phyloP scores from a whole-genome alignment of 208 protist genomes.

The Trypanosoma boissoni region DNA sequence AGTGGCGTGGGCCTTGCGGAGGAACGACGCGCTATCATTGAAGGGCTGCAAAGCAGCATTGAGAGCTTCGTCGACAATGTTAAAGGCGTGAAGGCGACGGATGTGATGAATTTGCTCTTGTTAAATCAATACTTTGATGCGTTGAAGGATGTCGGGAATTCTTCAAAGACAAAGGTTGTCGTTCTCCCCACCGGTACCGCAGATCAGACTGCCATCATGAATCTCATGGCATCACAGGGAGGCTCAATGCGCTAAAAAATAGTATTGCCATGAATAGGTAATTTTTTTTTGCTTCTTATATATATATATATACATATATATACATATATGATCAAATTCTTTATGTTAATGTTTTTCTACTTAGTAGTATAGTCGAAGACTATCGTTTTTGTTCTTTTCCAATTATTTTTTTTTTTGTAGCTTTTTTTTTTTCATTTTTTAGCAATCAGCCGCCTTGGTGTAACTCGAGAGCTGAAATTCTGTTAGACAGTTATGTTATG shows the following conservation, averaged over 20 bases:
- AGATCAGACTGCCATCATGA: constrained; percentile 17
- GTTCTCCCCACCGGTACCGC: constrained; percentile 34
- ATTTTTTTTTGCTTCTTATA: constrained; percentile 12
- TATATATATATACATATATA: constrained; percentile 6
- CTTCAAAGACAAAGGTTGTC: constrained; percentile 40
- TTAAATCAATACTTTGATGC: constrained; percentile 86
- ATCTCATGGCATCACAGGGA: constrained; percentile 40
- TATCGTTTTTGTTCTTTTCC: background rate
- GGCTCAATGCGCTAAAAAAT: constrained; percentile 27
- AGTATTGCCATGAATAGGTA: background rate
- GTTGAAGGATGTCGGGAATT: constrained; percentile 66
- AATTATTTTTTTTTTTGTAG: constrained; percentile 4
- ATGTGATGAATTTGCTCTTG: constrained; percentile 72
- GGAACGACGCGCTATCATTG: constrained; percentile 68
- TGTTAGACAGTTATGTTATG: constrained; percentile 14
- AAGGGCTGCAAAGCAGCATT: constrained; percentile 61
- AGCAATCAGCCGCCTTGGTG: constrained; percentile 6
- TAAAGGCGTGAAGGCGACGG: constrained; percentile 37
- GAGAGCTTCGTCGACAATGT: constrained; percentile 51
- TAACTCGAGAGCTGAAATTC: background rate
- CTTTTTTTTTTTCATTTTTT: constrained; percentile 22
- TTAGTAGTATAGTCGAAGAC: no score
- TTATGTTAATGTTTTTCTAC: constrained; percentile 7
- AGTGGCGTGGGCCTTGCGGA: constrained; percentile 66
- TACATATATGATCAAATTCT: constrained; percentile 10